A percentile compares a stretch with the other conserved stretches of the same genome.
These are phyloP conservation scores for Mucor racemosus DNA, from an alignment of 371 early-diverging fungal genomes.

Conservation along the genomic window DNA sequence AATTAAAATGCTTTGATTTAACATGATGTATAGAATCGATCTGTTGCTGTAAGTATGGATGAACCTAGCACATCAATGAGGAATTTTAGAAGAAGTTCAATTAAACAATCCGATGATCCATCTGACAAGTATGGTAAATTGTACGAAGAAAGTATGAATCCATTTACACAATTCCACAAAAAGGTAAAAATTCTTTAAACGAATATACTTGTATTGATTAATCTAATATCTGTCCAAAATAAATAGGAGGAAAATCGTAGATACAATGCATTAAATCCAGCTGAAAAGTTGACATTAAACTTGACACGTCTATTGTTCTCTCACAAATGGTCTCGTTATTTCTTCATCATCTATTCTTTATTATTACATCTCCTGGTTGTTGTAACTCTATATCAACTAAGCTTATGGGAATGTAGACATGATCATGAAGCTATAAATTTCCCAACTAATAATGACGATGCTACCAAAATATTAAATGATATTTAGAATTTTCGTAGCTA, in stretches of 20 bases:
- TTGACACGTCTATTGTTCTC: conserved; percentile 73
- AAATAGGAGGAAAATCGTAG: conserved; percentile 72
- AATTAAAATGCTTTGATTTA: background rate
- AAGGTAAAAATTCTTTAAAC: conserved; percentile 41
- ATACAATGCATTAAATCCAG: conserved; percentile 74
- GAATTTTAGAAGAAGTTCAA: conserved; percentile 21
- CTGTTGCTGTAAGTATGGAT: conserved; percentile 31
- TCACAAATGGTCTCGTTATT: conserved; percentile 74
- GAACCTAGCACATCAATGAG: conserved; percentile 6
- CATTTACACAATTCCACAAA: conserved; percentile 83
- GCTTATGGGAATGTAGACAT: conserved; percentile 72
- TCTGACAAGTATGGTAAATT: conserved; percentile 74
- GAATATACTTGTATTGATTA: background rate
- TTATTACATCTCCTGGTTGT: conserved; percentile 82
- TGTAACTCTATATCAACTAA: conserved; percentile 69
- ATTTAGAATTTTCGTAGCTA: background rate
- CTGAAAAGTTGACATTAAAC: conserved; percentile 73
- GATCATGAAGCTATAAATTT: conserved; percentile 59
- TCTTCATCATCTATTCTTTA: conserved; percentile 73
- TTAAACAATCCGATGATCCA: conserved; percentile 46
- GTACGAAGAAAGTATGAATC: conserved; percentile 89
- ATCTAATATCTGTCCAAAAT: background rate
- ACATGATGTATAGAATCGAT: conserved; percentile 19
- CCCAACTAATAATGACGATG: conserved; percentile 41
- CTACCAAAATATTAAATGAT: conserved; percentile 11